phyloP scores from a whole-genome alignment of 2,329 filamentous ascomycete species.

The Cladosporium sphaerospermum region DNA sequence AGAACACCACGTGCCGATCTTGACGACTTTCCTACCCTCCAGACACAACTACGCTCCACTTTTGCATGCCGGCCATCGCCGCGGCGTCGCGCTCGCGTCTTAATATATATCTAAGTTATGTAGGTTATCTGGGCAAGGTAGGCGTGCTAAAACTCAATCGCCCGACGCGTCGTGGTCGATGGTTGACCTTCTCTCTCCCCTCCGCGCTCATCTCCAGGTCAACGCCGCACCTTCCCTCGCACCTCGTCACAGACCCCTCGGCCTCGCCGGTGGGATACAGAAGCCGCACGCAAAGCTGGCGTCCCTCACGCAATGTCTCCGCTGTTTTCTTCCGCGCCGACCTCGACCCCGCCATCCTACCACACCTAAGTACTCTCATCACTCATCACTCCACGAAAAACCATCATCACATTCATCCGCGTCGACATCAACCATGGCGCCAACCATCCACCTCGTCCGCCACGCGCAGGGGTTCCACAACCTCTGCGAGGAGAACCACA shows the following conservation, averaged over 20 bases:
- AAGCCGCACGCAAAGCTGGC: background rate
- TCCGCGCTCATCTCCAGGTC: background rate
- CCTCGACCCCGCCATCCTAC: background rate
- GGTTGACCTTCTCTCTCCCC: background rate
- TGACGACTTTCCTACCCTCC: too few relatives aligned
- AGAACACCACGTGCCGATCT: too few relatives aligned
- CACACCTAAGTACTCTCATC: background rate
- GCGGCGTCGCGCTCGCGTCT: too few relatives aligned
- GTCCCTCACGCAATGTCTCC: background rate
- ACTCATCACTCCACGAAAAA: background rate
- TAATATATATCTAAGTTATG: too few relatives aligned
- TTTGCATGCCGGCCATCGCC: too few relatives aligned
- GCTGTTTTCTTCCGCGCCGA: background rate
- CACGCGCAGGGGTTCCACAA: conserved; percentile 77
- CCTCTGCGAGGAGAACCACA: conserved; percentile 61
- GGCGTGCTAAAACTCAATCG: too few relatives aligned
- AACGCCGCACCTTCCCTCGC: background rate
- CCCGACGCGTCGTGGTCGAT: too few relatives aligned
- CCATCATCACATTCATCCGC: background rate
- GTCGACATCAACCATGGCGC: conserved; percentile 25
- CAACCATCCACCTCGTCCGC: conserved; percentile 60
- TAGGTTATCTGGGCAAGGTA: too few relatives aligned
- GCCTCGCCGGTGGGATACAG: background rate
- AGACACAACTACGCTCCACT: too few relatives aligned
- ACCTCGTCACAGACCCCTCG: background rate